Base-by-base conservation (phyloP, 2,329 filamentous ascomycete genomes). In the Aspergillus fumigatus region DNA sequence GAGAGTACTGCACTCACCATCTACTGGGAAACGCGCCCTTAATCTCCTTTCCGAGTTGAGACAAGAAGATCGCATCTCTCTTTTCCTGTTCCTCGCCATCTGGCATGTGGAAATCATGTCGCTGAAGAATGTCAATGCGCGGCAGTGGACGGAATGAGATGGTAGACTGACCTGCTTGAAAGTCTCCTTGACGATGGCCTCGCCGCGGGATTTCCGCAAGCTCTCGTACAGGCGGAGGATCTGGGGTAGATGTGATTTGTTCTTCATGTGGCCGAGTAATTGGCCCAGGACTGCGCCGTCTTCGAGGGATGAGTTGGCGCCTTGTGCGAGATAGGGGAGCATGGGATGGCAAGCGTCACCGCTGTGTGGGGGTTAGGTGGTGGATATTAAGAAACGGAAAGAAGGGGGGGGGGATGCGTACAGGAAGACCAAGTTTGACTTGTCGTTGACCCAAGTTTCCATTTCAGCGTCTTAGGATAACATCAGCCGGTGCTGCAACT, bases 291-390 rank as follows among this genome's bases (percentile, higher is more conserved):
- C 84, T 0, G 86, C 85, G 0, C 86, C 87, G 53, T 90, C 87
- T 65, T 90, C 87, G 1, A 90, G 76, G 0, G 83, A 82, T 0
- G 81, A 85, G 65, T 88, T 88, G 14, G 87, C 87, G 0, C 87
- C 86, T 69, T 85, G 87, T 0, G 83, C 86, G 27, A 85, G 75
- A 60, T 84, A 83, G 3, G 84, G 84, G 2, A 87, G 72, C 84
- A 86, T 86, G 0, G 84, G 82, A 65, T 87, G 85, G 58, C 84
- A 87, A 1, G 82, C 77, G 61, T 88, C 85, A 4, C 85, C 85
- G 1, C 67, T 70, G 21, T 7, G 14, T 38, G 11, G 7, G 7
- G 7, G 10, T 54, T 40, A 21, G 23, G 25, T 41, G 9, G 23
- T 57, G n/a, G 35, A 49, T 2, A 54, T 17, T 17, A 4, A 7